These are phyloP conservation scores for Hortiboletus campestris DNA, from an alignment of 768 basidiomycete genomes.

Conservation along the genomic window DNA sequence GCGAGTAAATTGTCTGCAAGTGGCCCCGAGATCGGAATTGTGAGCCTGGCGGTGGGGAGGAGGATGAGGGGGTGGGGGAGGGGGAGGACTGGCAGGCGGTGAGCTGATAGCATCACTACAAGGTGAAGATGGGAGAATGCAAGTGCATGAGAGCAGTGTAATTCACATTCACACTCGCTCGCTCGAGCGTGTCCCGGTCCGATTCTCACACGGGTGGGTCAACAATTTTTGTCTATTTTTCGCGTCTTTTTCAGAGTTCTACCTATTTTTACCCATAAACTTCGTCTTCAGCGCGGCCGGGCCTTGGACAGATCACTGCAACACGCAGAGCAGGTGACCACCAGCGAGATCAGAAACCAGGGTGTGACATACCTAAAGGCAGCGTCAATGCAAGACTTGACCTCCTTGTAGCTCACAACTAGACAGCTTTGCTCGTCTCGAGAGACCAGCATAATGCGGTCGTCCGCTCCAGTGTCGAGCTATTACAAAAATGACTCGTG, in stretches of 20 bases:
- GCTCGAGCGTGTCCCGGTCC: background rate
- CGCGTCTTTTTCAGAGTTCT: conserved; percentile 67
- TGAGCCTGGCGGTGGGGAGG: conserved; percentile 68
- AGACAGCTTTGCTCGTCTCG: conserved; percentile 96
- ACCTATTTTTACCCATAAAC: conserved; percentile 49
- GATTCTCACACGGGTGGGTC: conserved; percentile 3
- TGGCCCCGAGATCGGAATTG: conserved; percentile 59
- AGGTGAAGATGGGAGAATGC: background rate
- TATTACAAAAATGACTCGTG: conserved; percentile 28
- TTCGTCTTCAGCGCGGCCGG: conserved; percentile 19
- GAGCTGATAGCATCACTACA: conserved; percentile 19
- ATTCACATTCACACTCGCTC: background rate
- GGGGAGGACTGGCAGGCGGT: conserved; percentile 64
- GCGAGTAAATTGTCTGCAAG: conserved; percentile 65
- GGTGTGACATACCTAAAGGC: conserved; percentile 66
- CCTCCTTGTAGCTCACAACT: conserved; percentile 89
- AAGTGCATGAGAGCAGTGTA: background rate
- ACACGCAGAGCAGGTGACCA: background rate
- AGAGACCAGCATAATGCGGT: conserved; percentile 91
- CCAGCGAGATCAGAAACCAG: background rate
- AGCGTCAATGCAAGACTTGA: conserved; percentile 80
- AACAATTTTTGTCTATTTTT: conserved; percentile 43
- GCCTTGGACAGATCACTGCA: conserved; percentile 46
- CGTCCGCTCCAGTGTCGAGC: conserved; percentile 93
- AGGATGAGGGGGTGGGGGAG: conserved; percentile 73